Base-by-base conservation (phyloP, 495 filamentous ascomycete species). In the Neurospora sp. region DNA sequence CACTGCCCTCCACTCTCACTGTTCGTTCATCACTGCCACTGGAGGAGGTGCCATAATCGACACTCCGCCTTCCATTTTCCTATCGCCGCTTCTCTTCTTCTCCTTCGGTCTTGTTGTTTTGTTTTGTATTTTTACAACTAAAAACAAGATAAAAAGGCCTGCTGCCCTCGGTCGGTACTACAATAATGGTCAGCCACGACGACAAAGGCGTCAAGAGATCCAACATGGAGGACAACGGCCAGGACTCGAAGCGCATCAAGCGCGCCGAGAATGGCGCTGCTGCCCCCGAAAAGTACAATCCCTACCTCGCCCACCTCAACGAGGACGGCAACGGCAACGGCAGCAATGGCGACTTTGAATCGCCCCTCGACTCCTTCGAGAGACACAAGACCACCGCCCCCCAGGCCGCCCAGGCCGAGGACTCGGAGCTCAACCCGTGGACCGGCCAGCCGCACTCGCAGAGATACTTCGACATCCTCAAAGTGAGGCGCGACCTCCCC, bases 271-370 rank as follows among this genome's bases (percentile, higher is more conserved):
- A 77, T 73, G 74, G 77, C 59, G 73, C 71, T 69, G 74, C 75
- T 10, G 70, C 85, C 73, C 80, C 75, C 39, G 74, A 70, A 27
- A 81, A 84, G 69, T 77, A 78, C 75, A 98, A 98, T 77, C 92
- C 92, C 3, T 98, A 99, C 81, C 89, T 98, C 69, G 93, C 94
- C 69, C 96, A 99, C 78, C 92, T 92, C 88, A 91, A 94, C 80
- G 85, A 92, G 59, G 77, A 81, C 22, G 77, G 75, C 68, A 75
- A 76, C 14, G 76, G 79, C 40, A 80, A 80, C 77, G 83, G 80
- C 72, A 61, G 10, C 12, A 77, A 79, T 39, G 80, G 80, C 77
- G 83, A 80, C 72, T 77, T 77, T 71, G 82, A 82, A 31, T 85
- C 87, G 61, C 80, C 85, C 22, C 86, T 94, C 77, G 86, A 87